Evolutionary conservation across 2,329 filamentous ascomycete genomes (phyloP), one percentile per base, ranked within the genome.

Genomic region (Nothophaeocryptopus gaeumannii): DNA sequence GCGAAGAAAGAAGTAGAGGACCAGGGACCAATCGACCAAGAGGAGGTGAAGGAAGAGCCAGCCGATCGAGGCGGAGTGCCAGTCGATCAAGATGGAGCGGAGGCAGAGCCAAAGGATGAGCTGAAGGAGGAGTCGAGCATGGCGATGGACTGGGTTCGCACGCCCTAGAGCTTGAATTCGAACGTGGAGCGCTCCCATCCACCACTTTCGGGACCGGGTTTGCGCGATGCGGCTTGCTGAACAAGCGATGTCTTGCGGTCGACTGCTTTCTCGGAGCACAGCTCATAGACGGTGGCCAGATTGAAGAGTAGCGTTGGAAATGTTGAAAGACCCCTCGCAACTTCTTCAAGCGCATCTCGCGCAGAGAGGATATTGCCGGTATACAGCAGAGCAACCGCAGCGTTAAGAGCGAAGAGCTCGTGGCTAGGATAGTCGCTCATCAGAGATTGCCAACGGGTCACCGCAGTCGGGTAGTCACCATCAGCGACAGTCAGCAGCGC

Each of bases 301-400:
- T 97, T 97, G 71, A 96, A 95, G 0, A 95, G 80, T 2, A 96
- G 72, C 0, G 88, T 88, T 55, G 88, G 84, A 50, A 92, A 96
- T 0, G 82, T 80, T 35, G 81, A 74, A 1, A 83, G 81, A 0
- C 74, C 67, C 2, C 81, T 76, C 0, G 90, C 75, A 9, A 95
- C 71, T 0, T 72, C 70, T 62, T 92, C 85, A 2, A 96, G 73
- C 1, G 88, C 70, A 10, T 75, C 69, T 11, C 82, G 81, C 1
- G 88, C 86, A 78, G 89, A 81, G 47, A 81, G 77, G 67, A 96
- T 83, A 47, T 78, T 78, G 3, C 91, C 90, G 0, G 84, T 81
- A 65, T 97, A 97, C 0, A 97, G 74, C 44, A 93, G 72, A 58
- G 86, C 91, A 2, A 96, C 88, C 0, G 89, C 90, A 39, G 87